These are phyloP conservation scores for Cyamopsis tetragonoloba DNA, from an alignment of 306 rosid genomes.

Conservation along the genomic window DNA sequence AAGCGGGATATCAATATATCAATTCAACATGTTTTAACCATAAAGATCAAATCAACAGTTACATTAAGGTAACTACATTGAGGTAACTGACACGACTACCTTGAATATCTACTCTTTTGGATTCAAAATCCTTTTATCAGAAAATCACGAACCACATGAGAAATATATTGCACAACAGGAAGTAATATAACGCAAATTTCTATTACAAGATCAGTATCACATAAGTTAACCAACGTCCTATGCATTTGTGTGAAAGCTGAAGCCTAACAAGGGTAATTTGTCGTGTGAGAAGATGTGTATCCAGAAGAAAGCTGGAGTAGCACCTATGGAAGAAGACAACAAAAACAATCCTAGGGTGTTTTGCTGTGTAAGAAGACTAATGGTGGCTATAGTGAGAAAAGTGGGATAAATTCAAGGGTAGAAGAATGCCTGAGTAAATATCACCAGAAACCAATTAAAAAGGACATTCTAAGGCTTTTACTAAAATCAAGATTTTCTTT, in stretches of 20 bases:
- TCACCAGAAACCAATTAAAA: not conserved
- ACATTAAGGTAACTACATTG: not conserved
- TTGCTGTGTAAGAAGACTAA: no score
- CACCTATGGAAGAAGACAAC: no score
- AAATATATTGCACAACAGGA: not conserved
- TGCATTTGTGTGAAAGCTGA: not conserved
- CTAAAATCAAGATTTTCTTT: no score
- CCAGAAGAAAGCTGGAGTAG: no score
- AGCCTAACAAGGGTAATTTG: not conserved
- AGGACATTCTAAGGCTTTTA: no score
- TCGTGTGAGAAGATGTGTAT: no score
- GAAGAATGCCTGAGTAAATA: not conserved
- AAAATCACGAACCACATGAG: constrained; percentile 13
- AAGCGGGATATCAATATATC: constrained; percentile 13
- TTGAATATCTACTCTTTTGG: not conserved
- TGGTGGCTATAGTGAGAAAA: no score
- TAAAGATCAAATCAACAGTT: not conserved
- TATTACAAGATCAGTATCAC: not conserved
- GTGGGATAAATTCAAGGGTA: not conserved
- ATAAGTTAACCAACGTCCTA: not conserved
- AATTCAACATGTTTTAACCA: not conserved
- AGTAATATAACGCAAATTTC: not conserved
- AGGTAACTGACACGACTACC: not conserved
- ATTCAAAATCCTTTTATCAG: constrained; percentile 8
- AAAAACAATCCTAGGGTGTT: no score